These are phyloP conservation scores for Protomyces pachydermus DNA, from an alignment of 1,139 yeast species.

Conservation along the genomic window DNA sequence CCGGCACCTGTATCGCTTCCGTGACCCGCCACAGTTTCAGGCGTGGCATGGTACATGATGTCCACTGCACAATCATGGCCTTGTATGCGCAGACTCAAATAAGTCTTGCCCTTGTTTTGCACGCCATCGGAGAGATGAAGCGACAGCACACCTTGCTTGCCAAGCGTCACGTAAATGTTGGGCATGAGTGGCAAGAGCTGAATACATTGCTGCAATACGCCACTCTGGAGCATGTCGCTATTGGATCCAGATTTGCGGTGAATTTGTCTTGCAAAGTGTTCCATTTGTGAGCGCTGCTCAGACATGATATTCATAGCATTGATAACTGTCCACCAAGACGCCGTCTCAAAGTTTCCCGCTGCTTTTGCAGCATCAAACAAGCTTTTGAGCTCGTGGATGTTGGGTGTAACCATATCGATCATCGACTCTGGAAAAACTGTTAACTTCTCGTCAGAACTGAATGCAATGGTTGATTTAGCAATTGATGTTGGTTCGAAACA, in stretches of 20 bases:
- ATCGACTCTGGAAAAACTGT: constrained; percentile 40
- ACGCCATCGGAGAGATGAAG: constrained; percentile 41
- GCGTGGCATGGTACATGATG: constrained; percentile 56
- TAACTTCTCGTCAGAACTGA: background rate
- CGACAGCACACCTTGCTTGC: constrained; percentile 57
- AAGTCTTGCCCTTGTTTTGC: constrained; percentile 16
- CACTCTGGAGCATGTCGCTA: constrained; percentile 42
- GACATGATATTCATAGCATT: constrained; percentile 57
- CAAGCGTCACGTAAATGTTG: constrained; percentile 62
- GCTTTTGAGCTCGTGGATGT: constrained; percentile 54
- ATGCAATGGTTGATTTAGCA: constrained; percentile 46
- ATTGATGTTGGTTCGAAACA: constrained; percentile 75
- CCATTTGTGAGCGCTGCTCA: constrained; percentile 45
- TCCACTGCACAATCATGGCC: constrained; percentile 47
- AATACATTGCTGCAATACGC: constrained; percentile 63
- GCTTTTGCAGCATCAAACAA: constrained; percentile 51
- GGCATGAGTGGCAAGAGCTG: constrained; percentile 69
- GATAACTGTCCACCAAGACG: constrained; percentile 68
- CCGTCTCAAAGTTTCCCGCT: constrained; percentile 55
- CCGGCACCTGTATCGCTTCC: constrained; percentile 66
- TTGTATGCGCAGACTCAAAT: background rate
- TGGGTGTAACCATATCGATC: constrained; percentile 59
- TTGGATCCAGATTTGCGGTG: constrained; percentile 33
- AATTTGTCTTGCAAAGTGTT: constrained; percentile 34
- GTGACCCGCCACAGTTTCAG: constrained; percentile 30